Conservation (phyloP, 805 yeast species). For the Ogataea polymorpha region DNA sequence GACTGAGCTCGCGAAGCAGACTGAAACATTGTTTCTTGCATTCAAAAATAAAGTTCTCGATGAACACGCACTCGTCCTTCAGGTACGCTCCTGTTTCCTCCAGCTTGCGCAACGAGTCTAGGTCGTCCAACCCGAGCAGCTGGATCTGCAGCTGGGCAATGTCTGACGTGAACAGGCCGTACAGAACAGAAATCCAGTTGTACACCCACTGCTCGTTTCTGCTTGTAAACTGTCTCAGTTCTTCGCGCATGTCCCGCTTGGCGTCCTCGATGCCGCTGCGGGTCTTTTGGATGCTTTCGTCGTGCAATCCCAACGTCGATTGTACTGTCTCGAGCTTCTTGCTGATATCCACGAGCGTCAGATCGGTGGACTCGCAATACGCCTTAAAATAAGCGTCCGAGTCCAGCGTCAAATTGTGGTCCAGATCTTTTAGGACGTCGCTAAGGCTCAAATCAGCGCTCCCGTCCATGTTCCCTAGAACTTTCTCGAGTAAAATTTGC, state of each 20-base stretch:
- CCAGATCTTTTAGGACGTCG: conserved; percentile 12
- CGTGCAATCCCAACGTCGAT: conserved; percentile 6
- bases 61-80: conserved; percentile 19
- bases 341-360: conserved; percentile 19
- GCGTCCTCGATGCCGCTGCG: conserved; percentile 9
- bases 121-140: conserved; percentile 23
- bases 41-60: conserved; percentile 19
- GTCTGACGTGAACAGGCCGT: conserved; percentile 27
- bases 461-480: conserved; percentile 26
- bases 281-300: conserved; percentile 10
- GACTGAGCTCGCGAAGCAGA: conserved; percentile 24
- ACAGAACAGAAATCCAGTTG: conserved; percentile 30
- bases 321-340: conserved; percentile 17
- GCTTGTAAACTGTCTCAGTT: conserved; percentile 11
- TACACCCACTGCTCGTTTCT: conserved; percentile 24
- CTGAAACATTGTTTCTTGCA: conserved; percentile 27
- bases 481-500: conserved; percentile 28
- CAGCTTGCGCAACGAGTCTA: conserved; percentile 21
- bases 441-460: conserved; percentile 5
- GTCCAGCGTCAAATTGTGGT: conserved; percentile 4
- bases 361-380: conserved; percentile 21
- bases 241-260: conserved; percentile 8
- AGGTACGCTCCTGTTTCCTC: conserved; percentile 23
- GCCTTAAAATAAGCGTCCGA: conserved; percentile 14
- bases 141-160: conserved; percentile 26